Conservation (phyloP, 2,329 filamentous ascomycete genomes). For the Leptographium lundbergii region DNA sequence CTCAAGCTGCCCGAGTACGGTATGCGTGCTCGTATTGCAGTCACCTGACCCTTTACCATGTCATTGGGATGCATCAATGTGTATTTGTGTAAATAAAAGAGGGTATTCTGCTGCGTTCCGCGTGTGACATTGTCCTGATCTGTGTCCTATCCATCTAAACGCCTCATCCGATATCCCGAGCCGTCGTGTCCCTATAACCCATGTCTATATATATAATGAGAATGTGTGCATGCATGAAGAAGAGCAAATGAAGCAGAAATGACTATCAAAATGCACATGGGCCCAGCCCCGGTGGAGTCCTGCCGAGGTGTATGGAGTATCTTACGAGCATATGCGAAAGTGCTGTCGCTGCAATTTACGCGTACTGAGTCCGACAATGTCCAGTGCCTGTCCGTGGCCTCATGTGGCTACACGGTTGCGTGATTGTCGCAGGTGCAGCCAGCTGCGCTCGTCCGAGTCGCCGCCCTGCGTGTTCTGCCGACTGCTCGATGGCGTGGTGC, state of each 20-base stretch:
- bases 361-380: no score
- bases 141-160: background rate
- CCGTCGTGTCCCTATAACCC: background rate
- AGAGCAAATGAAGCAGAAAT: background rate
- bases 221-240: background rate
- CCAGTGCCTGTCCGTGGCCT: background rate
- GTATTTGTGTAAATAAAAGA: background rate
- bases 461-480: slow-evolving; percentile 13
- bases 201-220: background rate
- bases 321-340: no score
- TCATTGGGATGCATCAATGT: background rate
- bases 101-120: background rate
- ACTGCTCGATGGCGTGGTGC: slow-evolving; percentile 7
- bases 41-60: no score
- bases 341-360: no score
- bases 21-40: no score
- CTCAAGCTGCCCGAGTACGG: background rate
- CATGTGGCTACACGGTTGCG: slow-evolving; percentile 19
- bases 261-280: no score
- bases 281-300: background rate
- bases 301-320: no score
- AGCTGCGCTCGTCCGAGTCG: slow-evolving; percentile 19
- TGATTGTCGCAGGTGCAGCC: slow-evolving; percentile 23
- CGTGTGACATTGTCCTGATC: background rate
- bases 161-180: background rate